Evolutionary conservation across 148 eudicot genomes (phyloP), one percentile per base, ranked within the genome.

Genomic region (Arbutus unedo): DNA sequence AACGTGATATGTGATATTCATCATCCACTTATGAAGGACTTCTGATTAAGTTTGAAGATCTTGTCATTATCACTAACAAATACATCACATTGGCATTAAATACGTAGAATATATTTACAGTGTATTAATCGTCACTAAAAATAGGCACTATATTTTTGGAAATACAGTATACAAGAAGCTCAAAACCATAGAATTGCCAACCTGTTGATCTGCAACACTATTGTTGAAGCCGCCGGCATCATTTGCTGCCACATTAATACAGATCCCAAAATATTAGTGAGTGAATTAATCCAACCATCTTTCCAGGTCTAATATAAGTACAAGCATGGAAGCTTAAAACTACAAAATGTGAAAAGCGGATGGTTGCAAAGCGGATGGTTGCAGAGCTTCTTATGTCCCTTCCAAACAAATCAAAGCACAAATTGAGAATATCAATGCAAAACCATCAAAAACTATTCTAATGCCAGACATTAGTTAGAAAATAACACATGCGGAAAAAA

Each of bases 161-260:
- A 53, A 53, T n/a, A 31, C 18, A 4, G 38, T 51, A 74, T 11
- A 70, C 43, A 43, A 67, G 45, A 79, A 49, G n/a, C 54, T 64
- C n/a, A 78, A 45, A 59, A 25, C 6, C 77, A 78, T 50, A 7
- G 47, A 19, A 67, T 31, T 47, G 87, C 94, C 80, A 85, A 94
- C 98, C 98, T 95, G 97, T 78, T 92, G 92, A 54, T 83, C 98
- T 2, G 93, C 92, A 64, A 95, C 98, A 87, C 95, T 95, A 85
- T 95, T 95, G 90, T 95, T 95, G 80, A 95, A 95, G 84, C 98
- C 84, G 38, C 98, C 97, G n/a, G 94, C 82, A 87, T 95, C 98
- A 81, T 89, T 83, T 54, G 79, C 97, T 93, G 88, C 85, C 83
- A 66, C 80, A 57, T 57, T 47, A 8, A 81, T 15, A 80, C 72